Conservation (phyloP, 1,284 basidiomycete genomes). For the Kalmanozyma brasiliensis region DNA sequence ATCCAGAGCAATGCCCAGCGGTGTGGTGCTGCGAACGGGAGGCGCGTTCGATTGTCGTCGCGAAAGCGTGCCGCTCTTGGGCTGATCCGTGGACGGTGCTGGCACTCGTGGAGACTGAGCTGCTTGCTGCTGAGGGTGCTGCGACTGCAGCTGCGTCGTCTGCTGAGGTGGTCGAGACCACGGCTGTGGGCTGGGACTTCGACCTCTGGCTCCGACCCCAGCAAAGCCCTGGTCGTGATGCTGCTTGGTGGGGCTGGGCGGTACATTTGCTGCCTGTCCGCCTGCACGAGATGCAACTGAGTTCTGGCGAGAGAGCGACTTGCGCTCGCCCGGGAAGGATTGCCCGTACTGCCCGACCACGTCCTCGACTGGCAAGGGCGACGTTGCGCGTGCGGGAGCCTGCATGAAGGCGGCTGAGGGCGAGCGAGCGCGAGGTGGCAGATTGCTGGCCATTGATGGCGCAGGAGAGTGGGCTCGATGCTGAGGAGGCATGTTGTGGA, state of each 20-base stretch:
- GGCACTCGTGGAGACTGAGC: conserved; percentile 23
- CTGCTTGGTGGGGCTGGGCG: conserved; percentile 35
- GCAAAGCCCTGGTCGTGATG: conserved; percentile 49
- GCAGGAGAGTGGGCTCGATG: conserved; percentile 48
- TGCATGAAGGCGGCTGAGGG: conserved; percentile 81
- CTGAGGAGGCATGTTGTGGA: conserved; percentile 43
- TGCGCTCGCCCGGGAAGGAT: conserved; percentile 84
- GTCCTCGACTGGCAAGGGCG: conserved; percentile 76
- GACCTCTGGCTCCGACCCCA: conserved; percentile 58
- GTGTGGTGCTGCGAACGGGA: conserved; percentile 63
- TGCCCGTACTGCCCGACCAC: conserved; percentile 83
- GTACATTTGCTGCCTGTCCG: conserved; percentile 14
- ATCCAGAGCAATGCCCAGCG: conserved; percentile 80
- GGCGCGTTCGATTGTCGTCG: conserved; percentile 44
- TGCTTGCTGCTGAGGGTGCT: conserved; percentile 33
- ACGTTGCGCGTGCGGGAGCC: conserved; percentile 72
- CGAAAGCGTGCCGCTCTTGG: conserved; percentile 39
- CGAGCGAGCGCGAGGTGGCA: conserved; percentile 74
- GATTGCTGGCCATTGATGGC: conserved; percentile 38
- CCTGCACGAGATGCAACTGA: conserved; percentile 51
- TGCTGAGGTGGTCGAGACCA: conserved; percentile 41
- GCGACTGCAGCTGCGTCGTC: conserved; percentile 33
- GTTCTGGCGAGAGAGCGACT: conserved; percentile 59
- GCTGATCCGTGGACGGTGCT: conserved; percentile 23
- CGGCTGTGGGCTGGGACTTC: conserved; percentile 63